phyloP scores from a whole-genome alignment of 257 asterid genomes.

The Gentiana straminea region DNA sequence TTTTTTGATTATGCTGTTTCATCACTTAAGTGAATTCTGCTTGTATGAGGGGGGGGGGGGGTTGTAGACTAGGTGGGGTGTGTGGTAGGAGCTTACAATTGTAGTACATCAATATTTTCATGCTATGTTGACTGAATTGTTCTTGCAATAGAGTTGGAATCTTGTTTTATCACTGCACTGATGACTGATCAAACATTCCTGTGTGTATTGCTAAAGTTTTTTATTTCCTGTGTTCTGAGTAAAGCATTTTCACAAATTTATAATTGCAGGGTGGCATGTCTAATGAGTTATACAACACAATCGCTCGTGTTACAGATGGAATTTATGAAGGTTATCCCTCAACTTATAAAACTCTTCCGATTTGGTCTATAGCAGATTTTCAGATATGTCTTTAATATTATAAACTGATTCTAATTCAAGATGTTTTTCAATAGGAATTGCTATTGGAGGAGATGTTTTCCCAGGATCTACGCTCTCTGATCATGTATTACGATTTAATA shows the following conservation, averaged over 20 bases:
- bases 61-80: not conserved
- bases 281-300: conserved; percentile 80
- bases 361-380: conserved; percentile 2
- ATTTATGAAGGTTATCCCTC: conserved; percentile 76
- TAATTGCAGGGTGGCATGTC: conserved; percentile 94
- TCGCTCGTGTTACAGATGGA: conserved; percentile 98
- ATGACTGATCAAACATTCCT: no score
- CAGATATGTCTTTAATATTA: not conserved
- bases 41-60: not conserved
- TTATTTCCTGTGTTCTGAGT: no score
- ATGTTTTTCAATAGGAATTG: conserved; percentile 57
- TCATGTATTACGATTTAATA: conserved; percentile 95
- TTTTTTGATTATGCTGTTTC: not conserved
- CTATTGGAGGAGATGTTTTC: conserved; percentile 99
- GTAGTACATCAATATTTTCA: not conserved
- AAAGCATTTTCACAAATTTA: no score
- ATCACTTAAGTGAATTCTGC: no score
- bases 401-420: conserved; percentile 5
- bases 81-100: not conserved
- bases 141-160: no score
- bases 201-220: no score
- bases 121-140: no score
- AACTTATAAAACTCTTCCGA: conserved; percentile 5
- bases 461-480: conserved; percentile 99
- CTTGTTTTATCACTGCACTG: no score